Evolutionary conservation across 2,329 filamentous ascomycete genomes (phyloP).

Genomic region (Alternaria hordeiaustralica): DNA sequence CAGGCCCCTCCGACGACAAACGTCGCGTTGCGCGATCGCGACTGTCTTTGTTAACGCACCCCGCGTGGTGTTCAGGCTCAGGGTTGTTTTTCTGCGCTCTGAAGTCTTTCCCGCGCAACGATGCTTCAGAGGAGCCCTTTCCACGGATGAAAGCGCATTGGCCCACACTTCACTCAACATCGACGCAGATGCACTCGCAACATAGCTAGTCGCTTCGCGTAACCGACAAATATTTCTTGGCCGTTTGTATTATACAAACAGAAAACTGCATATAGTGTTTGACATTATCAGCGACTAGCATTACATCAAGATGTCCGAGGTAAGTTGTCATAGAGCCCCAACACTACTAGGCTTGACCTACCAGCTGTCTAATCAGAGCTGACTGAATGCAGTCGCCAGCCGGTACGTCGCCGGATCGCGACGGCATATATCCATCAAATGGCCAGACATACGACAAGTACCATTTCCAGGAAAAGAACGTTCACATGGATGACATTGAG

Average conservation of each 20-base stretch:
- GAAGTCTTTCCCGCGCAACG: slow-evolving; percentile 1
- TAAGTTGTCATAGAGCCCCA: background rate
- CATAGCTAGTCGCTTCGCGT: background rate
- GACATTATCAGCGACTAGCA: background rate
- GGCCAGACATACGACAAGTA: slow-evolving; percentile 13
- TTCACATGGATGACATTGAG: slow-evolving; percentile 11
- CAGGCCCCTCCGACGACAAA: background rate
- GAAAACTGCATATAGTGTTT: background rate
- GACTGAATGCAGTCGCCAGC: slow-evolving; percentile 1
- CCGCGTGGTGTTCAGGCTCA: background rate
- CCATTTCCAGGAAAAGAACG: slow-evolving; percentile 10
- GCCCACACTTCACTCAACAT: background rate
- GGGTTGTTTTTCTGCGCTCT: slow-evolving; percentile 4
- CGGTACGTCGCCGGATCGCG: slow-evolving; percentile 11
- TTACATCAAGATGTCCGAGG: slow-evolving; percentile 11
- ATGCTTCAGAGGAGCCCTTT: slow-evolving; percentile 6
- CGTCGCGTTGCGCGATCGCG: slow-evolving; percentile 7
- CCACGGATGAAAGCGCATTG: slow-evolving; percentile 6
- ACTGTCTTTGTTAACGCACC: background rate
- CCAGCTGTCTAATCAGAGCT: background rate
- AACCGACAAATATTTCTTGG: background rate
- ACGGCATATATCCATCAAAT: slow-evolving; percentile 8
- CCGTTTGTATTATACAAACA: background rate
- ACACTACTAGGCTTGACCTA: background rate
- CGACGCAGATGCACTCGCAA: slow-evolving; percentile 1